Conservation (phyloP, 2,329 filamentous ascomycete genomes). For the Alternaria incomplexa region DNA sequence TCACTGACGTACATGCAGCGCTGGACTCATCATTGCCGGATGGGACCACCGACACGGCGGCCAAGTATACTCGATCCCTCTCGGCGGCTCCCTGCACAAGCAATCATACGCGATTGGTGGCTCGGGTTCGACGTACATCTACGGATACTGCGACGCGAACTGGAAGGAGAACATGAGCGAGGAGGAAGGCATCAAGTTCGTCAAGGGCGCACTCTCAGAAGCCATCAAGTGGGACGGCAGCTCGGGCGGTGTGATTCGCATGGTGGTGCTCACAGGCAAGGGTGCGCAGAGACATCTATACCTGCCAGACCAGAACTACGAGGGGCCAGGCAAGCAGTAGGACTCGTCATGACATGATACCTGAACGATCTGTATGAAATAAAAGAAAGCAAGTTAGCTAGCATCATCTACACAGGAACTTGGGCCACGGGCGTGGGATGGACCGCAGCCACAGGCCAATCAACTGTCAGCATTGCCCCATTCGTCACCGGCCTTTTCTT, state of each 20-base stretch:
- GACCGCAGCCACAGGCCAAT: slow-evolving; percentile 10
- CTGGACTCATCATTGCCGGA: slow-evolving; percentile 97
- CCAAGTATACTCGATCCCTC: slow-evolving; percentile 95
- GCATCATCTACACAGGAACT: slow-evolving; percentile 5
- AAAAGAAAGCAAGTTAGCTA: slow-evolving; percentile 1
- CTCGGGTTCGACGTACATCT: slow-evolving; percentile 98
- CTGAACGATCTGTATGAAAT: slow-evolving; percentile 7
- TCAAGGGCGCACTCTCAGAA: slow-evolving; percentile 88
- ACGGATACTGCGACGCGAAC: slow-evolving; percentile 96
- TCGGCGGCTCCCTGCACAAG: slow-evolving; percentile 97
- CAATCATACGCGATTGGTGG: slow-evolving; percentile 94
- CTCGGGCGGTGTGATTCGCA: slow-evolving; percentile 95
- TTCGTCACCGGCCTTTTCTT: not conserved
- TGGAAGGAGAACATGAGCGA: slow-evolving; percentile 97
- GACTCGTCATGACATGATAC: slow-evolving; percentile 6
- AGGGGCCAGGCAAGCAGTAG: slow-evolving; percentile 68
- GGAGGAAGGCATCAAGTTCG: slow-evolving; percentile 86
- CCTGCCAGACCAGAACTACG: slow-evolving; percentile 85
- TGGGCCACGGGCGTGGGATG: slow-evolving; percentile 14
- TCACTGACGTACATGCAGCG: slow-evolving; percentile 60
- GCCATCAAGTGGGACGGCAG: slow-evolving; percentile 99
- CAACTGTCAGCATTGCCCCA: slow-evolving; percentile 8
- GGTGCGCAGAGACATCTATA: slow-evolving; percentile 94
- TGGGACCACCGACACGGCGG: slow-evolving; percentile 95
- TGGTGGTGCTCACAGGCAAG: slow-evolving; percentile 92